Percentiles rank a stretch among this genome's conserved stretches.
Conservation (phyloP, 1,284 basidiomycete species). For the Marasmius sp. region DNA sequence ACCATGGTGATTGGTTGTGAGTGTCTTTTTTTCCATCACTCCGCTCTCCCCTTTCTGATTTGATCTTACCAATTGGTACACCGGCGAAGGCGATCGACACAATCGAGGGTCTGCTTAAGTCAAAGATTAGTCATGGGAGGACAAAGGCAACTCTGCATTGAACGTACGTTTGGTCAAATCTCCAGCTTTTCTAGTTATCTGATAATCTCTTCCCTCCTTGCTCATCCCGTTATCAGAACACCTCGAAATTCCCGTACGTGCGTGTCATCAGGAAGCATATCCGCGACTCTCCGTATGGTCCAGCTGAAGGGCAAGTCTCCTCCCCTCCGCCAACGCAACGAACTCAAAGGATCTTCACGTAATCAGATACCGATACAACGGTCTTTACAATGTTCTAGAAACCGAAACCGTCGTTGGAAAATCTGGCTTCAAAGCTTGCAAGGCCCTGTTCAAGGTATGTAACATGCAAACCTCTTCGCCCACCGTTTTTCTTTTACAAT, state of each 20-base stretch:
- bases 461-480: background rate
- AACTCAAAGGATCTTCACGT: background rate
- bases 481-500: background rate
- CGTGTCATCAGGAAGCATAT: conserved; percentile 28
- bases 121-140: conserved; percentile 24
- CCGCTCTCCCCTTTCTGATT: background rate
- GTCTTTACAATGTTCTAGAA: background rate
- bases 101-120: conserved; percentile 15
- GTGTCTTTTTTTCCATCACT: background rate
- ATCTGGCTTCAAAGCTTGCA: background rate
- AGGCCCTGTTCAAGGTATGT: background rate
- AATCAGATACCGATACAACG: background rate
- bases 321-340: background rate
- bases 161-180: conserved; percentile 12
- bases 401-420: background rate
- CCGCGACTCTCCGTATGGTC: conserved; percentile 24
- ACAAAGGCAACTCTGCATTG: conserved; percentile 24
- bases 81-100: conserved; percentile 15
- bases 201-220: conserved; percentile 10
- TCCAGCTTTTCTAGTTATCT: background rate
- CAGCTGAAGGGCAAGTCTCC: conserved; percentile 23
- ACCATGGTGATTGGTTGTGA: conserved; percentile 25
- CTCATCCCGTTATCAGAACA: conserved; percentile 9
- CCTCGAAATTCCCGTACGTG: conserved; percentile 19
- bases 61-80: background rate